Evolutionary conservation across 2,329 filamentous ascomycete genomes (phyloP).

Genomic region (Diaporthe humulicola): DNA sequence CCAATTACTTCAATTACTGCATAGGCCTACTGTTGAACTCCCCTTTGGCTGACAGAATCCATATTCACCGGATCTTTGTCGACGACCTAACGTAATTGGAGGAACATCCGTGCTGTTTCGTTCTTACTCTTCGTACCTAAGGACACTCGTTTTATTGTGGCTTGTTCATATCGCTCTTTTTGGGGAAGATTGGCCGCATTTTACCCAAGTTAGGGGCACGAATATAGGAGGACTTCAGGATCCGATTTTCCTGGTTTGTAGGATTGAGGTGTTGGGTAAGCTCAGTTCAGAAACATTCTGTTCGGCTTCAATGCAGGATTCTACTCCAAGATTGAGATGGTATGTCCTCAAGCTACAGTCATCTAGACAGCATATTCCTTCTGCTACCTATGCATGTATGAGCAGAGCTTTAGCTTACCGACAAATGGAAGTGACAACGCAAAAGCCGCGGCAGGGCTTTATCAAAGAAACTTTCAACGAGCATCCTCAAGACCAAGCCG

Average conservation of each 20-base stretch:
- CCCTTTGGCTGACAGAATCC: neutral
- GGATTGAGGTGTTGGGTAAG: neutral
- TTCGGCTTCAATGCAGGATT: neutral
- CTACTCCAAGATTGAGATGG: neutral
- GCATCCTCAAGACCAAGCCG: neutral
- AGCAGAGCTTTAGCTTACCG: neutral
- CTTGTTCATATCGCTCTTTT: too few species aligned
- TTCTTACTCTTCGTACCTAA: neutral
- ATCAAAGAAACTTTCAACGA: neutral
- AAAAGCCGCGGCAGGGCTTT: neutral
- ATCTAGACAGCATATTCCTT: neutral
- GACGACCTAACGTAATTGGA: too few species aligned
- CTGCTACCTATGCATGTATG: too few species aligned
- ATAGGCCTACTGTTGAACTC: neutral
- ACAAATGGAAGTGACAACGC: neutral
- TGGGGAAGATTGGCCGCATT: neutral
- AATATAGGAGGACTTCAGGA: neutral
- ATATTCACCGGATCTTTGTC: neutral
- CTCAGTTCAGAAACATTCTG: neutral
- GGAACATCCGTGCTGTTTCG: too few species aligned
- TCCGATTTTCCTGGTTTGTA: neutral
- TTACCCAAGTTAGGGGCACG: neutral
- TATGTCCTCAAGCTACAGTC: neutral
- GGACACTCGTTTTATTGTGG: neutral
- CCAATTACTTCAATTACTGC: neutral